Percentiles rank a stretch among this genome's conserved stretches.
These are phyloP conservation scores for Serendipita sp. DNA, from an alignment of 768 basidiomycete genomes.

Conservation along the genomic window DNA sequence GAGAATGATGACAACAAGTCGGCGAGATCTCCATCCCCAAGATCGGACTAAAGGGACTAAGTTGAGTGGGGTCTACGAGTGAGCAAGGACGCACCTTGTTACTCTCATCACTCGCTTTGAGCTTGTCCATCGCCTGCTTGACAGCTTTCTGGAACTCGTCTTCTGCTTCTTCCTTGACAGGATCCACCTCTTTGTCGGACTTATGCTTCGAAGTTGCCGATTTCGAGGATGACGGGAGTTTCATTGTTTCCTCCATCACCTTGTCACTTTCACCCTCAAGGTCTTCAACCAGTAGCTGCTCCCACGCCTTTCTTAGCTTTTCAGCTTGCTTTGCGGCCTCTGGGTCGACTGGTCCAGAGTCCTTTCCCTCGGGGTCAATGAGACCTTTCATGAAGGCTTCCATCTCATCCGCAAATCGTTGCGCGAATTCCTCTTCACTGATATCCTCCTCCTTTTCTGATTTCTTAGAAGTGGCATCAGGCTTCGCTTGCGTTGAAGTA, in stretches of 20 bases:
- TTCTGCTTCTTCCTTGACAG: slow-evolving; percentile 11
- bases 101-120: slow-evolving; percentile 49
- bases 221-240: slow-evolving; percentile 3
- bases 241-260: neutral
- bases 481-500: slow-evolving; percentile 10
- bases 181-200: slow-evolving; percentile 8
- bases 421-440: slow-evolving; percentile 21
- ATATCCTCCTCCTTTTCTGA: slow-evolving; percentile 13
- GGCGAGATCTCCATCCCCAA: neutral
- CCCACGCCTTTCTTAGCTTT: slow-evolving; percentile 30
- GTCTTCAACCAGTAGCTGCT: slow-evolving; percentile 49
- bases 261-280: slow-evolving; percentile 28
- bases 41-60: slow-evolving; percentile 8
- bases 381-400: slow-evolving; percentile 28
- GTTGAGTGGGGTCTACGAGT: neutral
- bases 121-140: slow-evolving; percentile 53
- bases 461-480: neutral
- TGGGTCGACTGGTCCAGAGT: slow-evolving; percentile 11
- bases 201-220: slow-evolving; percentile 10
- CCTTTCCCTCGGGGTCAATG: slow-evolving; percentile 9
- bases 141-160: slow-evolving; percentile 54
- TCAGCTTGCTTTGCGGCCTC: slow-evolving; percentile 13
- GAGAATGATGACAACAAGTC: slow-evolving; percentile 26
- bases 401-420: slow-evolving; percentile 29
- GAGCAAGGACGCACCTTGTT: slow-evolving; percentile 25